Evolutionary conservation across 2,329 filamentous ascomycete species (phyloP).

Genomic region (Epichloe gansuensis): DNA sequence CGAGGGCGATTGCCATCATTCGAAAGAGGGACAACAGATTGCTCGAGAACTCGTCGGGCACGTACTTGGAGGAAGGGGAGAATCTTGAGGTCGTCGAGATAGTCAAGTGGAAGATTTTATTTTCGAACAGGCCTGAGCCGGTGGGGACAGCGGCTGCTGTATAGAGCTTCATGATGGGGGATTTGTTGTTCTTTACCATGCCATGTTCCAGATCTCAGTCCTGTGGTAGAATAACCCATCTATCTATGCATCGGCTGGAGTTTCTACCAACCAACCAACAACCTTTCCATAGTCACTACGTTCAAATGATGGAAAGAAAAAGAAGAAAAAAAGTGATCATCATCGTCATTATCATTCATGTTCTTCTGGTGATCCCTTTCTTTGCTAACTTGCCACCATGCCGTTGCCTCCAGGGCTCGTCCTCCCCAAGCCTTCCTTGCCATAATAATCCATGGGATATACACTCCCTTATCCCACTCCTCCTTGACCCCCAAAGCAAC

Average conservation of each 20-base stretch:
- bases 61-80: slow-evolving; percentile 21
- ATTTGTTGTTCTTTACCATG: neutral
- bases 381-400: neutral
- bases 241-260: too few relatives aligned
- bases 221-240: too few relatives aligned
- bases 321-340: neutral
- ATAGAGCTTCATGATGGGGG: neutral
- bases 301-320: neutral
- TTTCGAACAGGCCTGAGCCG: slow-evolving; percentile 75
- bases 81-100: slow-evolving; percentile 79
- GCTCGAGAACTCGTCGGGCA: slow-evolving; percentile 33
- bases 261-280: neutral
- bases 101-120: slow-evolving; percentile 76
- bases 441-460: slow-evolving; percentile 99
- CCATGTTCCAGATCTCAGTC: too few relatives aligned
- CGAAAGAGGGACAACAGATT: slow-evolving; percentile 36
- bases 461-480: slow-evolving; percentile 51
- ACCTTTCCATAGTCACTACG: neutral
- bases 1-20: slow-evolving; percentile 68
- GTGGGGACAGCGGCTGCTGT: slow-evolving; percentile 37
- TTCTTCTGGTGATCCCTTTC: neutral
- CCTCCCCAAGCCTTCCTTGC: slow-evolving; percentile 76
- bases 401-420: slow-evolving; percentile 39
- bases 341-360: neutral
- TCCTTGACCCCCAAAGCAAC: slow-evolving; percentile 72